phyloP scores from a whole-genome alignment of 2,329 filamentous ascomycete species.

The Xylaria sp. region DNA sequence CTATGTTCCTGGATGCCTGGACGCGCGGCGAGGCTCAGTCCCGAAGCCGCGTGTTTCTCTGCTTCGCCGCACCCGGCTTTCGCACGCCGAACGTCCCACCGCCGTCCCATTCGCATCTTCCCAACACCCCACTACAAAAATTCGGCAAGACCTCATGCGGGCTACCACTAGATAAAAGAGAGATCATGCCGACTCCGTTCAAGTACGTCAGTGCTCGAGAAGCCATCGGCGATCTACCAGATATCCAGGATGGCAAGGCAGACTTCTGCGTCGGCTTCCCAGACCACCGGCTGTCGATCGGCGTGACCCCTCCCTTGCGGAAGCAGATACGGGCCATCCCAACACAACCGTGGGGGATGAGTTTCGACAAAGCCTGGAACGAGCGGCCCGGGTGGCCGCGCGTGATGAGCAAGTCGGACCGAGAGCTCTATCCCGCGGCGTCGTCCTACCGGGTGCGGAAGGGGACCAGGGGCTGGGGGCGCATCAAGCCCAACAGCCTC shows the following conservation, averaged over 20 bases:
- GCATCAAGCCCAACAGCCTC: slow-evolving; percentile 54
- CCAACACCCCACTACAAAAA: slow-evolving; percentile 30
- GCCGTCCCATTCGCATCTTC: slow-evolving; percentile 65
- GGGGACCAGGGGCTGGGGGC: slow-evolving; percentile 50
- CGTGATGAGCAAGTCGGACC: slow-evolving; percentile 44
- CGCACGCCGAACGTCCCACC: slow-evolving; percentile 57
- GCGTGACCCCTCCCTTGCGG: slow-evolving; percentile 44
- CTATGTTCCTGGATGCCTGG: slow-evolving; percentile 71
- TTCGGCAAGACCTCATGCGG: slow-evolving; percentile 65
- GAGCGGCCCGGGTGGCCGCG: slow-evolving; percentile 24
- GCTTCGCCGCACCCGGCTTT: slow-evolving; percentile 69
- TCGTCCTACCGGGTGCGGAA: slow-evolving; percentile 12
- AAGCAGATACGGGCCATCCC: slow-evolving; percentile 62
- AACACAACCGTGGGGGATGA: slow-evolving; percentile 56
- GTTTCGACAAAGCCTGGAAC: slow-evolving; percentile 50
- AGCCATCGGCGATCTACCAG: slow-evolving; percentile 63
- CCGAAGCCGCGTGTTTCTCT: slow-evolving; percentile 70
- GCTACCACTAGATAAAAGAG: slow-evolving; percentile 58
- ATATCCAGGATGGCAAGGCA: slow-evolving; percentile 62
- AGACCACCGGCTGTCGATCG: slow-evolving; percentile 63
- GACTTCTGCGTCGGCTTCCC: slow-evolving; percentile 67
- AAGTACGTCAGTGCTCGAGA: slow-evolving; percentile 54
- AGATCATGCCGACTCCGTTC: slow-evolving; percentile 60
- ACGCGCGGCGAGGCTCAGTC: slow-evolving; percentile 67
- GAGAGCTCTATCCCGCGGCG: slow-evolving; percentile 42